phyloP scores from a whole-genome alignment of 176 grass and related monocot species.

The Oryza punctata region DNA sequence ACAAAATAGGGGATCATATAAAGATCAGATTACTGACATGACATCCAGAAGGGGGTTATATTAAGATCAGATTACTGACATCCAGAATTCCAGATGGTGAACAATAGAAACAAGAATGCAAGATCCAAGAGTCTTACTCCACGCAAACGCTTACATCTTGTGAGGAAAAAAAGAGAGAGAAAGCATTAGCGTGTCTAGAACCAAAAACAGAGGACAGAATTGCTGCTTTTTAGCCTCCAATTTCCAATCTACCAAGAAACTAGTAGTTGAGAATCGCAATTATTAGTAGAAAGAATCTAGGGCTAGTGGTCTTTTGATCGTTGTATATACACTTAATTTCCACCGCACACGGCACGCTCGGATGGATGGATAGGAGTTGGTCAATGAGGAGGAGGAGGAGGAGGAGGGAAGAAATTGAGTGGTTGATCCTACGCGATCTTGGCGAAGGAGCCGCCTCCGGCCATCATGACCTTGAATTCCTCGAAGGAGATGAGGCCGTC shows the following conservation, averaged over 20 bases:
- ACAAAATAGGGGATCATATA: not conserved
- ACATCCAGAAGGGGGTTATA: not conserved
- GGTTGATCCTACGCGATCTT: conserved; percentile 23
- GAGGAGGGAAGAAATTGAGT: not conserved
- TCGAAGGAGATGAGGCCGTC: conserved; percentile 84
- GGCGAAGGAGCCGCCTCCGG: conserved; percentile 44
- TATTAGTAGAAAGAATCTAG: conserved; percentile 36
- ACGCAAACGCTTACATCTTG: not conserved
- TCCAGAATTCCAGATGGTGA: not conserved
- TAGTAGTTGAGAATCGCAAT: not conserved
- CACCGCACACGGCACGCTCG: not conserved
- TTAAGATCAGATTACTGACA: not conserved
- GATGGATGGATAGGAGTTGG: not conserved
- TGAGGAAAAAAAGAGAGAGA: not conserved
- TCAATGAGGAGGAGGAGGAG: no score
- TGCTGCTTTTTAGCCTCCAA: conserved; percentile 11
- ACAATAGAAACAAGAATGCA: not conserved
- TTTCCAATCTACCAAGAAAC: not conserved
- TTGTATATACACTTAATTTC: conserved; percentile 48
- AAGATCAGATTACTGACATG: not conserved
- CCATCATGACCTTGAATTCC: conserved; percentile 98
- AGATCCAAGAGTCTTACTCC: not conserved
- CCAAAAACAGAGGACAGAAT: conserved; percentile 7
- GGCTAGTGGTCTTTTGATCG: not conserved
- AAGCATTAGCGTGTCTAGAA: not conserved